Evolutionary conservation across 345 rosid genomes (phyloP), one percentile per base, ranked within the genome.

Genomic region (Dovyalis caffra): DNA sequence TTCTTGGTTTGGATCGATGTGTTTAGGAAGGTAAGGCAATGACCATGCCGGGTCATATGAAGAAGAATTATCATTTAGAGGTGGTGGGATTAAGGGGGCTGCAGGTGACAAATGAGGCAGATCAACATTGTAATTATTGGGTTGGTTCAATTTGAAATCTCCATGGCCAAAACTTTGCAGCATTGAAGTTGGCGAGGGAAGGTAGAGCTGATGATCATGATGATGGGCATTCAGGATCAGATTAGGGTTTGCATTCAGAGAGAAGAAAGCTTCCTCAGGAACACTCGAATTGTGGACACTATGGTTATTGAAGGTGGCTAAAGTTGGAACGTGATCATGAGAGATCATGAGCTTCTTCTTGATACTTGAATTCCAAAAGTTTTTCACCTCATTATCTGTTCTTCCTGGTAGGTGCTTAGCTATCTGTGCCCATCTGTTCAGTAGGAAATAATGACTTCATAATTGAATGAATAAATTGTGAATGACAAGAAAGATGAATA

Each of bases 161-260:
- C 74, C 83, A 66, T 85, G 89, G 66, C 76, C 85, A 76, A 87
- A 77, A 68, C 79, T 86, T 58, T 88, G 87, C 3, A 89, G 70
- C 86, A 89, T 77, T 72, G 82, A 37, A 72, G 76, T 69, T 58
- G 87, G 70, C 1, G 87, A 69, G 12, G 80, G 66, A 71, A 82
- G 78, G 74, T 78, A 80, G 70, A 86, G 77, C 8, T 82, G 83
- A 2, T 80, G 83, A 51, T 68, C 82, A 32, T 76, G 72, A 64
- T 70, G 76, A 68, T 33, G 65, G 26, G 33, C 47, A 64, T 68
- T 43, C n/a, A 83, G 65, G 76, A 81, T 75, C 76, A 85, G 71
- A 71, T 73, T 90, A 87, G 91, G 89, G 89, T 85, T 89, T 87
- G 73, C 76, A 73, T 63, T 81, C 49, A 78, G 64, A 53, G 92